Evolutionary conservation across 2,329 filamentous ascomycete species (phyloP).

Genomic region (Pezicula radicicola): DNA sequence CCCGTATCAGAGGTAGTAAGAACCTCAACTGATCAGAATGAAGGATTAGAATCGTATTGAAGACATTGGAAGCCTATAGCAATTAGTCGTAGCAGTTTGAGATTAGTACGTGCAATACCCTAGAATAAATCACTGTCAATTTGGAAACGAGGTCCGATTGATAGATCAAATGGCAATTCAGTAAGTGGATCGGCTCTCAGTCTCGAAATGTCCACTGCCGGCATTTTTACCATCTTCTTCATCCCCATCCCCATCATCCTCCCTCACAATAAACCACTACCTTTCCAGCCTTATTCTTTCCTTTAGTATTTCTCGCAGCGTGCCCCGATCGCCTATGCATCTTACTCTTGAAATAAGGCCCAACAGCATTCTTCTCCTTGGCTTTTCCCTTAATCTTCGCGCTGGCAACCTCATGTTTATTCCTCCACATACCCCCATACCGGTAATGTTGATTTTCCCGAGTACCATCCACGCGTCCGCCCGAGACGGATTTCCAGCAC

Average conservation of each 20-base stretch:
- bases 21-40: background rate
- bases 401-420: constrained; percentile 15
- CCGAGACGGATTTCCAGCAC: constrained; percentile 4
- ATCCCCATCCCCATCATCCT: too few relatives aligned
- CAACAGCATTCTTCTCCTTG: constrained; percentile 5
- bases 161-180: too few relatives aligned
- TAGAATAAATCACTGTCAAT: too few relatives aligned
- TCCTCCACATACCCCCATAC: constrained; percentile 17
- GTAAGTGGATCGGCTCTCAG: too few relatives aligned
- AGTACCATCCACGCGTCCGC: constrained; percentile 8
- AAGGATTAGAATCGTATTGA: too few relatives aligned
- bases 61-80: too few relatives aligned
- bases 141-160: too few relatives aligned
- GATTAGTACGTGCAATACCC: too few relatives aligned
- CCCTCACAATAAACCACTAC: background rate
- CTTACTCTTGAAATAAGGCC: background rate
- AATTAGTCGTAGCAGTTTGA: too few relatives aligned
- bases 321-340: background rate
- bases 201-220: too few relatives aligned
- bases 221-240: too few relatives aligned
- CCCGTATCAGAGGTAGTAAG: background rate
- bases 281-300: background rate
- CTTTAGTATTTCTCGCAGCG: background rate
- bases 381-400: constrained; percentile 16
- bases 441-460: constrained; percentile 2